Evolutionary conservation across 495 filamentous ascomycete species (phyloP).

Genomic region (Podospora pseudopauciseta): DNA sequence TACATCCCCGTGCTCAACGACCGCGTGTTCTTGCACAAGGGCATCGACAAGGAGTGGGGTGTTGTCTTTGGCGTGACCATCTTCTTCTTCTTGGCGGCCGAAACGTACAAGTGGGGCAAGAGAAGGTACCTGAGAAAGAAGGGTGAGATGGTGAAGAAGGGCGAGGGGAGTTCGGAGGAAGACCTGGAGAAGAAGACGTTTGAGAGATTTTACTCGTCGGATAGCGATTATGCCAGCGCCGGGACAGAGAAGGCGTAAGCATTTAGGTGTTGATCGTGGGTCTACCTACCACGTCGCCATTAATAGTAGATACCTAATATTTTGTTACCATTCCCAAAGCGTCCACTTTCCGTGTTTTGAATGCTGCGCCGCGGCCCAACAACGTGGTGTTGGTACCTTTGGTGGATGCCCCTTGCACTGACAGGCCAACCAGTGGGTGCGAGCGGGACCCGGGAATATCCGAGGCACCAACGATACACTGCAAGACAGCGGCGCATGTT

Average conservation of each 20-base stretch:
- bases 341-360: too few species aligned
- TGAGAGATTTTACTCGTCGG: constrained; percentile 14
- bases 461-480: not conserved
- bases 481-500: not conserved
- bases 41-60: constrained; percentile 72
- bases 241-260: not conserved
- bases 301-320: not conserved
- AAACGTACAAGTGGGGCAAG: constrained; percentile 51
- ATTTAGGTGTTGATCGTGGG: not conserved
- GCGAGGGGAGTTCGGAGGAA: constrained; percentile 8
- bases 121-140: constrained; percentile 9
- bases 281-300: not conserved
- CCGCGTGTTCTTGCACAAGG: constrained; percentile 67
- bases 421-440: not conserved
- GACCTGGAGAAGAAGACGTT: constrained; percentile 16
- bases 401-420: too few species aligned
- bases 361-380: too few species aligned
- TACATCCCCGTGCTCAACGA: constrained; percentile 70
- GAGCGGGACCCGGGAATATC: not conserved
- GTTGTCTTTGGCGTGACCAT: constrained; percentile 54
- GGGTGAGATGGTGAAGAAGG: constrained; percentile 12
- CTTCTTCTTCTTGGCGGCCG: constrained; percentile 60
- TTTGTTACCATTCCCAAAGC: not conserved
- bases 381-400: too few species aligned
- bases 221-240: constrained; percentile 4